Conservation (phyloP, 768 basidiomycete genomes). For the Sarcodon aspratus region DNA sequence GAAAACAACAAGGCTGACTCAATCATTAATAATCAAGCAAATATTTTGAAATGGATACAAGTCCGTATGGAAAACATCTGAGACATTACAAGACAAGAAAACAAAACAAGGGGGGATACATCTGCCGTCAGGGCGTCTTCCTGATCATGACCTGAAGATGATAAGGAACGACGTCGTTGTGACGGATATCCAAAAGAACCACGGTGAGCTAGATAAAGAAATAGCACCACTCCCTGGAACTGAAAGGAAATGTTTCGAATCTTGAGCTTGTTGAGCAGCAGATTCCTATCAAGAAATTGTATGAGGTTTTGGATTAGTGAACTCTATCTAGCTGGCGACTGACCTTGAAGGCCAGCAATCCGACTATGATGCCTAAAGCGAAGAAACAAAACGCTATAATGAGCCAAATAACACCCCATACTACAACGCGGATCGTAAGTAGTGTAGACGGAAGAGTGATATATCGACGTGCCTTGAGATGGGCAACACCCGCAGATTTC, state of each 20-base stretch:
- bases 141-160: too few relatives aligned
- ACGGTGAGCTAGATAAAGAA: too few relatives aligned
- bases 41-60: too few relatives aligned
- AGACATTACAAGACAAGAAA: too few relatives aligned
- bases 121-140: too few relatives aligned
- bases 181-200: too few relatives aligned
- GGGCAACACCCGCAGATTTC: conserved; percentile 79
- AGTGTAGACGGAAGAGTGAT: neutral
- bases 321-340: neutral
- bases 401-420: conserved; percentile 88
- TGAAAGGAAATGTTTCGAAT: conserved; percentile 48
- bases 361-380: conserved; percentile 63
- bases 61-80: too few relatives aligned
- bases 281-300: conserved; percentile 34
- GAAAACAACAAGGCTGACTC: too few relatives aligned
- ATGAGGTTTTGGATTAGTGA: neutral
- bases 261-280: conserved; percentile 37
- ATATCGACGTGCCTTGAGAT: conserved; percentile 44
- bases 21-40: too few relatives aligned
- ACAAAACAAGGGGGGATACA: too few relatives aligned
- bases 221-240: conserved; percentile 28
- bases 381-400: conserved; percentile 67
- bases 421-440: conserved; percentile 21
- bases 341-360: conserved; percentile 79
- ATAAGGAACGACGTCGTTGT: too few relatives aligned